Conservation (phyloP, 2,329 filamentous ascomycete genomes). For the Dactylonectria estremocensis region DNA sequence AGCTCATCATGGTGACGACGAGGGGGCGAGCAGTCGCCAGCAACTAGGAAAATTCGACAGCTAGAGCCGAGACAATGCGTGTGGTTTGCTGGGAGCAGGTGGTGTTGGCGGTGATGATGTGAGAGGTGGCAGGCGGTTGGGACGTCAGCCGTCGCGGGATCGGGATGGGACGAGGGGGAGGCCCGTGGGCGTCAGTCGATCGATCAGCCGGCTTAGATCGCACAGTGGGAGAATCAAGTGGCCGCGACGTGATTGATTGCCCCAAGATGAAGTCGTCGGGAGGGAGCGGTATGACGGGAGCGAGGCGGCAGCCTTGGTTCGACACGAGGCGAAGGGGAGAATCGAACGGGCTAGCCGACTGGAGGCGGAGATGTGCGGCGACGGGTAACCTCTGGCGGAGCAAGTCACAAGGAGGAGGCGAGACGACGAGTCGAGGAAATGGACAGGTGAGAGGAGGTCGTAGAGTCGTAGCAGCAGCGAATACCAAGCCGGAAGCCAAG, state of each 20-base stretch:
- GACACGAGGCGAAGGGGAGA: conserved; percentile 3
- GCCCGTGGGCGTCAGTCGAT: conserved; percentile 25
- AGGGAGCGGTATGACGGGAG: background rate
- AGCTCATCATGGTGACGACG: conserved; percentile 65
- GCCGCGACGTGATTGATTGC: background rate
- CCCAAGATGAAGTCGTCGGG: conserved; percentile 5
- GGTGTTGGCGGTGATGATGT: conserved; percentile 11
- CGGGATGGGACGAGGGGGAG: conserved; percentile 21
- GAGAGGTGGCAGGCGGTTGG: conserved; percentile 1
- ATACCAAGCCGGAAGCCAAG: conserved; percentile 8
- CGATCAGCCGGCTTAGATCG: conserved; percentile 14
- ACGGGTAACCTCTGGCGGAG: conserved; percentile 8
- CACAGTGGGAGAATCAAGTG: background rate
- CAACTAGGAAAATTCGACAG: conserved; percentile 23
- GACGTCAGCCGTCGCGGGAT: conserved; percentile 10
- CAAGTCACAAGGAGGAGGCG: conserved; percentile 10
- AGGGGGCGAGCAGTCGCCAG: conserved; percentile 35
- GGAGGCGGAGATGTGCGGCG: conserved; percentile 25
- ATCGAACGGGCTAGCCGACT: background rate
- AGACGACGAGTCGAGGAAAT: background rate
- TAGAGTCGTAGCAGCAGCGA: conserved; percentile 8
- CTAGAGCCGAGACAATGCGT: conserved; percentile 27
- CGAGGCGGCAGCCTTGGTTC: conserved; percentile 6
- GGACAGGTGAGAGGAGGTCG: background rate
- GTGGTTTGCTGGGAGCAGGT: background rate